Percentiles rank a stretch among this genome's conserved stretches.
phyloP scores from a whole-genome alignment of 352 stramenopile genomes.

The Phytophthora melonis region DNA sequence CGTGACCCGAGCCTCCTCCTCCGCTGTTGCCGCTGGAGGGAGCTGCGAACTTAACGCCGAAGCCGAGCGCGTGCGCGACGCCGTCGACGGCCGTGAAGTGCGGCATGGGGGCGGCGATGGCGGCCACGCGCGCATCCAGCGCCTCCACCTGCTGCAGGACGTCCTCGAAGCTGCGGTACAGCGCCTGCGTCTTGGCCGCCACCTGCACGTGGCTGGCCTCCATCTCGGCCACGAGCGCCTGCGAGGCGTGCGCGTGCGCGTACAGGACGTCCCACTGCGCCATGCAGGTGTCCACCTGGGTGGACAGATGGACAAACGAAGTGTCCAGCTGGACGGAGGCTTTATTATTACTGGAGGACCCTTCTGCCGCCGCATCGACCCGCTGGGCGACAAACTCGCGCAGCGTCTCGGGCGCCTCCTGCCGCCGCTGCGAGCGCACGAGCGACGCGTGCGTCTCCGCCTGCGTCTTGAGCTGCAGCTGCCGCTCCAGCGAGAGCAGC shows the following conservation, averaged over 20 bases:
- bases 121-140: slow-evolving; percentile 67
- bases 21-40: slow-evolving; percentile 26
- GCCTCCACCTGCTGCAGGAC: slow-evolving; percentile 68
- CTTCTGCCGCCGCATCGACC: neutral
- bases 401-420: slow-evolving; percentile 38
- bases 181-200: slow-evolving; percentile 71
- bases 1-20: slow-evolving; percentile 2
- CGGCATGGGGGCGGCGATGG: slow-evolving; percentile 72
- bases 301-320: slow-evolving; percentile 41
- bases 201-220: slow-evolving; percentile 84
- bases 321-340: slow-evolving; percentile 17
- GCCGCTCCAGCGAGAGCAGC: slow-evolving; percentile 66
- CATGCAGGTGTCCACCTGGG: slow-evolving; percentile 42
- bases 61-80: slow-evolving; percentile 66
- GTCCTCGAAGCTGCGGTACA: slow-evolving; percentile 85
- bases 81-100: slow-evolving; percentile 76
- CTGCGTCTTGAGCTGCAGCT: slow-evolving; percentile 64
- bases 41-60: slow-evolving; percentile 72
- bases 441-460: slow-evolving; percentile 54
- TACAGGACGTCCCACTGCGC: slow-evolving; percentile 55
- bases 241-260: slow-evolving; percentile 65
- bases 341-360: slow-evolving; percentile 7
- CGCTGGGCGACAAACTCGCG: slow-evolving; percentile 50
- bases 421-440: slow-evolving; percentile 33
- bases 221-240: slow-evolving; percentile 82